A percentile compares a stretch with the other conserved stretches of the same genome.
Evolutionary conservation across 202 grass and related monocot genomes (phyloP).

Genomic region (Setaria viridis): DNA sequence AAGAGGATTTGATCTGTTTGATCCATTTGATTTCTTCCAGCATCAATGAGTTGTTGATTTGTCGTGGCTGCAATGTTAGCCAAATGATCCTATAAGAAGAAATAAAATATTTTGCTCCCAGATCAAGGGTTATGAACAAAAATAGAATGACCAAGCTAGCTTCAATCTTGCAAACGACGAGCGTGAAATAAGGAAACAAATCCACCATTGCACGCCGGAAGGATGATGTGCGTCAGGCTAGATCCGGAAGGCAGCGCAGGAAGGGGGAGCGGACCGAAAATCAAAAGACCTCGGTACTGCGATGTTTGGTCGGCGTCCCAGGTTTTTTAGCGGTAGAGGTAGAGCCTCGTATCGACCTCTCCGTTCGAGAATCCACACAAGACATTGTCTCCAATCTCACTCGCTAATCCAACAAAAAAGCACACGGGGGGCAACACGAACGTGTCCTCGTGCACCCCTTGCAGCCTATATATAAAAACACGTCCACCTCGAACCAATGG

Average conservation of each 20-base stretch:
- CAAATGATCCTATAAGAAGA: conserved; percentile 38
- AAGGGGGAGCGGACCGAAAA: too few relatives aligned
- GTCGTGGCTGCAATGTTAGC: conserved; percentile 64
- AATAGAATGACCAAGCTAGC: background rate
- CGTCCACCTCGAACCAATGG: background rate
- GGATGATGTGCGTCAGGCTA: too few relatives aligned
- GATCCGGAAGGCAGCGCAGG: too few relatives aligned
- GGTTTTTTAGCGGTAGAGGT: too few relatives aligned
- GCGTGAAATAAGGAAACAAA: too few relatives aligned
- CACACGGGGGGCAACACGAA: background rate
- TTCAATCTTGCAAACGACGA: too few relatives aligned
- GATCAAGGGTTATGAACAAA: conserved; percentile 19
- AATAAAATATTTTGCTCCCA: conserved; percentile 39
- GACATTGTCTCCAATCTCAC: background rate
- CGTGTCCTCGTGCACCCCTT: background rate
- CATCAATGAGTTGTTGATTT: conserved; percentile 85
- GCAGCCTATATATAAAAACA: background rate
- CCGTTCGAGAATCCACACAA: background rate
- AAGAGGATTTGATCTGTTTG: conserved; percentile 67
- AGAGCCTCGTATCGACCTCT: conserved; percentile 8
- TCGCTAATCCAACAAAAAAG: background rate
- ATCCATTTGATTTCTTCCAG: conserved; percentile 91
- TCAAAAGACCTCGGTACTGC: too few relatives aligned
- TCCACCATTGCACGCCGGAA: too few relatives aligned
- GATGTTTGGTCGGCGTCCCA: too few relatives aligned